These are phyloP conservation scores for Yueomyces sp. DNA, from an alignment of 805 yeast species.

Conservation along the genomic window DNA sequence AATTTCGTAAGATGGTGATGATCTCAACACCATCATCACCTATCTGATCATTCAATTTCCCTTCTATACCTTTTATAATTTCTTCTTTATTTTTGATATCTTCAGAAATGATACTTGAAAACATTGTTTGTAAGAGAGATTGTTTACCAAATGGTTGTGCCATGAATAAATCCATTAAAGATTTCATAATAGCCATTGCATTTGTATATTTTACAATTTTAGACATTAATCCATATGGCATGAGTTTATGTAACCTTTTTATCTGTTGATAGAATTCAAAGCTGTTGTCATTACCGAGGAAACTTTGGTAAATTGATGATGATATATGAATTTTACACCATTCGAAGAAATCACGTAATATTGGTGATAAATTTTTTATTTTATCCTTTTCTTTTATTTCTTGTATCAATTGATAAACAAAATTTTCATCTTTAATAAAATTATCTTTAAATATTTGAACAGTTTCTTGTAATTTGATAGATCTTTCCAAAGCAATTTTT, in stretches of 20 bases:
- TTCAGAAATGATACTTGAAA: slow-evolving; percentile 60
- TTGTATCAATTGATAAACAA: slow-evolving; percentile 45
- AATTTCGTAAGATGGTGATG: slow-evolving; percentile 19
- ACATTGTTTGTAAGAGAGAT: slow-evolving; percentile 60
- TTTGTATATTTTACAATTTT: slow-evolving; percentile 73
- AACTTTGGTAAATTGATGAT: slow-evolving; percentile 67
- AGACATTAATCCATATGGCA: slow-evolving; percentile 71
- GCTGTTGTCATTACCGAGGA: slow-evolving; percentile 71
- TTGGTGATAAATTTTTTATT: slow-evolving; percentile 48
- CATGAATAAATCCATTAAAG: slow-evolving; percentile 67
- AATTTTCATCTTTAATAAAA: slow-evolving; percentile 36
- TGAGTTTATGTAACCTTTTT: slow-evolving; percentile 54
- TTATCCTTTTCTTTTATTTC: slow-evolving; percentile 47
- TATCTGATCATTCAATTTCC: slow-evolving; percentile 17
- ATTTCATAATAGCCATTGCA: slow-evolving; percentile 73
- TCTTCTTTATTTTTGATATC: slow-evolving; percentile 53
- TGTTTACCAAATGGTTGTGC: slow-evolving; percentile 61
- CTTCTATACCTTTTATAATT: slow-evolving; percentile 35
- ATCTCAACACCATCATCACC: slow-evolving; percentile 13
- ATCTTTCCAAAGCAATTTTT: slow-evolving; percentile 46
- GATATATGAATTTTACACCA: slow-evolving; percentile 79
- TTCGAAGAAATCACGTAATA: slow-evolving; percentile 56
- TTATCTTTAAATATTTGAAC: slow-evolving; percentile 47
- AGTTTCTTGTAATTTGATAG: slow-evolving; percentile 38
- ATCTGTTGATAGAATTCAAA: slow-evolving; percentile 62